Evolutionary conservation across 345 rosid genomes (phyloP), one percentile per base, ranked within the genome.

Genomic region (Melaleuca quinquenervia): DNA sequence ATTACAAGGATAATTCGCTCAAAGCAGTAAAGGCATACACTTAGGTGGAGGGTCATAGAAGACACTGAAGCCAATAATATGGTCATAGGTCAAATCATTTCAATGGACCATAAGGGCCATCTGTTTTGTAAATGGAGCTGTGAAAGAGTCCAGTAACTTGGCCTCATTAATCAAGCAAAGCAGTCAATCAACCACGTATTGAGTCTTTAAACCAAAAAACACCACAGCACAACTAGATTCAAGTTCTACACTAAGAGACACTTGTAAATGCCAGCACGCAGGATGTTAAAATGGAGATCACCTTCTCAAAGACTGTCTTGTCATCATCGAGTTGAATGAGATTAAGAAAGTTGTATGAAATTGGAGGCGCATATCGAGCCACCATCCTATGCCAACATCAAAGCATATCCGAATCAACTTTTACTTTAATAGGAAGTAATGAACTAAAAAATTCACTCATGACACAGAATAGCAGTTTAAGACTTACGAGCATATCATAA

Each of bases 401-500:
- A 52, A 82, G 58, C n/a, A 82, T 50, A 52, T 52, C 55, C 27
- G 44, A 41, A 51, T 82, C 45, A 82, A 52, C 56, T 50, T 52
- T 49, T 52, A 51, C 41, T 85, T 14, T 48, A 8, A 82, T 12
- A 54, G 60, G 24, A 78, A 78, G 52, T 24, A 50, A 2, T 52
- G 44, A 52, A 52, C 84, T 82, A 29, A 82, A 88, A 74, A 60
- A 82, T 84, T 74, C 52, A 84, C 21, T 50, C 54, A 56, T 29
- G 54, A 26, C 52, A 88, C 7, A 41, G 20, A 83, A 78, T 32
- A 83, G 75, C 8, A 10, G 86, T 58, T 84, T 84, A 88, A 84
- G 60, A 90, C 98, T 94, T 90, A 98, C 99, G 99, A 98, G 94
- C 99, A 96, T 89, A 98, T 98, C 99, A 98, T 96, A 83, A 98